phyloP scores from a whole-genome alignment of 2,329 filamentous ascomycete species.

The Aspergillus fructus region DNA sequence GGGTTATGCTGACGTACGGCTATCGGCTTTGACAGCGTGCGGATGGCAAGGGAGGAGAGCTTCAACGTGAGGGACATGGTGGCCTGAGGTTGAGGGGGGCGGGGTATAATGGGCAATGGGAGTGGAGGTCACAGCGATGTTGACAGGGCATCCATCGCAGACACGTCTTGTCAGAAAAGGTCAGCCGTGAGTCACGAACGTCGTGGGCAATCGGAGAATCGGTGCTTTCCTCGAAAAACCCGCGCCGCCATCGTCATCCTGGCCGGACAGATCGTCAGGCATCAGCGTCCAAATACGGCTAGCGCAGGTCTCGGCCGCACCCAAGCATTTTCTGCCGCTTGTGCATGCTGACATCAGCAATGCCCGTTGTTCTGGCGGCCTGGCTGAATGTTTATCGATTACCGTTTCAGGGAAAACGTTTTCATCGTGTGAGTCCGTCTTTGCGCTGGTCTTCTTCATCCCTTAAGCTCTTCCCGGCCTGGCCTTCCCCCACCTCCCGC shows the following conservation, averaged over 20 bases:
- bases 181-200: background rate
- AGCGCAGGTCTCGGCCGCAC: conserved; percentile 11
- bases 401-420: conserved; percentile 32
- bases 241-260: conserved; percentile 8
- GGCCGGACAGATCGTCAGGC: conserved; percentile 15
- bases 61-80: conserved; percentile 66
- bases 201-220: background rate
- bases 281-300: conserved; percentile 3
- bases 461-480: conserved; percentile 6
- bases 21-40: conserved; percentile 67
- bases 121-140: background rate
- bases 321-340: conserved; percentile 11
- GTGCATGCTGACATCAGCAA: conserved; percentile 25
- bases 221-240: background rate
- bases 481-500: conserved; percentile 16
- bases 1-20: conserved; percentile 49
- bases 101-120: background rate
- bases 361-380: conserved; percentile 27
- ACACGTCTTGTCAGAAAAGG: background rate
- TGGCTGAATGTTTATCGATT: conserved; percentile 40
- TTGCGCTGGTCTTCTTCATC: conserved; percentile 20
- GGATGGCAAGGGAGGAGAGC: conserved; percentile 63
- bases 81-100: background rate
- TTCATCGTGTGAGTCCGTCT: conserved; percentile 24
- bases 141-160: background rate